Conservation (phyloP, 441 rosid genomes). For the Metrosideros polymorpha region DNA sequence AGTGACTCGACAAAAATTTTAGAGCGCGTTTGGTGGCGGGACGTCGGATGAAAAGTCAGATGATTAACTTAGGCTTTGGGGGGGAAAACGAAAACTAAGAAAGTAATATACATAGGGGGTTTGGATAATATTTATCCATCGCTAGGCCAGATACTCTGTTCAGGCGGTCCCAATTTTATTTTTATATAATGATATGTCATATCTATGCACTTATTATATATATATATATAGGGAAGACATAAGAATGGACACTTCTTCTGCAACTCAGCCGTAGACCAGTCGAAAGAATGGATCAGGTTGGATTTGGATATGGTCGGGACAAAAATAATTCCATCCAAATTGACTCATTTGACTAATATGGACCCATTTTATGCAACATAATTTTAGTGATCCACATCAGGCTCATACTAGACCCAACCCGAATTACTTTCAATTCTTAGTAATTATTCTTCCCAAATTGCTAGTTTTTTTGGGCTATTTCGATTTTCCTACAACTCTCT, state of each 20-base stretch:
- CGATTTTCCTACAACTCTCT: neutral
- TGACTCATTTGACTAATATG: neutral
- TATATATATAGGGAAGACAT: neutral
- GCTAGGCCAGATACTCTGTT: too few species aligned
- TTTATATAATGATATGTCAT: too few species aligned
- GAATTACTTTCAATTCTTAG: neutral
- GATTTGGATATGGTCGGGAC: neutral
- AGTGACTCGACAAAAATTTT: too few species aligned
- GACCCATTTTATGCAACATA: neutral
- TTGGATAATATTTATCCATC: too few species aligned
- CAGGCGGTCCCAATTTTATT: too few species aligned
- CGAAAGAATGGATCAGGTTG: neutral
- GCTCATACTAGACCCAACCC: neutral
- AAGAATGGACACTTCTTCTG: neutral
- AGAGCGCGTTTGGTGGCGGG: neutral
- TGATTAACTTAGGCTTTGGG: too few species aligned
- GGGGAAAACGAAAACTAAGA: too few species aligned
- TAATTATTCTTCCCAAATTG: neutral
- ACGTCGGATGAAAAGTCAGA: neutral
- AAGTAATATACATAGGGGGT: too few species aligned
- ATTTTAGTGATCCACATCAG: neutral
- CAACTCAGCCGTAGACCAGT: neutral
- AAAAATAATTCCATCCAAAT: neutral
- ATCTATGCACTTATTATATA: too few species aligned
- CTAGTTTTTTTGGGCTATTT: neutral